Conservation (phyloP, 768 basidiomycete genomes). For the Galerina sulciceps region DNA sequence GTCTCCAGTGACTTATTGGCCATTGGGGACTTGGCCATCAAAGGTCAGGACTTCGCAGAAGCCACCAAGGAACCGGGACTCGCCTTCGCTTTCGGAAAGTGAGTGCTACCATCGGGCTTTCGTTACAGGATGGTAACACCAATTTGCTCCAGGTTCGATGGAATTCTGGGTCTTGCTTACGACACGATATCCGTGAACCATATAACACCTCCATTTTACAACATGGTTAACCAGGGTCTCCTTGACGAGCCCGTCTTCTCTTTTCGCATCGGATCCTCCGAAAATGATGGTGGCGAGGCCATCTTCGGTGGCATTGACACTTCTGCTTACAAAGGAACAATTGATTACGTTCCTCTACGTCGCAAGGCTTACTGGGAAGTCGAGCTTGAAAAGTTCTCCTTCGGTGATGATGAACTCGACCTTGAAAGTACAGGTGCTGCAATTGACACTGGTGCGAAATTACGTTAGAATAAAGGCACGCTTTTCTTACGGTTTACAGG, state of each 20-base stretch:
- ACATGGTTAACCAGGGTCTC: slow-evolving; percentile 82
- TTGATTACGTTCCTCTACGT: slow-evolving; percentile 88
- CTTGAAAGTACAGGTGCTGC: slow-evolving; percentile 94
- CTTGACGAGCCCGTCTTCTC: slow-evolving; percentile 89
- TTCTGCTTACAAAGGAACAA: slow-evolving; percentile 75
- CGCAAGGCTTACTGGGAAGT: slow-evolving; percentile 99
- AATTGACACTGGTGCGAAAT: slow-evolving; percentile 75
- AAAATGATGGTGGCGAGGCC: slow-evolving; percentile 89
- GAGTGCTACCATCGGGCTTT: slow-evolving; percentile 30
- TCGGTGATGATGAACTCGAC: slow-evolving; percentile 88
- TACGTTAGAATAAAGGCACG: neutral
- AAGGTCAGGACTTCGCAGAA: slow-evolving; percentile 88
- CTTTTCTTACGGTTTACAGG: slow-evolving; percentile 44
- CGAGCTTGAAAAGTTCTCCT: slow-evolving; percentile 83
- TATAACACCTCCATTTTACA: slow-evolving; percentile 93
- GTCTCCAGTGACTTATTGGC: slow-evolving; percentile 81
- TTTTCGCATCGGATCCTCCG: slow-evolving; percentile 89
- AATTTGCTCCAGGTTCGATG: slow-evolving; percentile 74
- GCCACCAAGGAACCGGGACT: slow-evolving; percentile 96
- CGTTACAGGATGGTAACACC: neutral
- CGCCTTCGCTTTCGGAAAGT: slow-evolving; percentile 96
- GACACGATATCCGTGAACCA: slow-evolving; percentile 95
- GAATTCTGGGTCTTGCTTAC: slow-evolving; percentile 92
- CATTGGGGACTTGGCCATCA: slow-evolving; percentile 84
- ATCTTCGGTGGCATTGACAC: slow-evolving; percentile 90